Conservation (phyloP, 257 asterid species). For the Nicotiana knightiana region DNA sequence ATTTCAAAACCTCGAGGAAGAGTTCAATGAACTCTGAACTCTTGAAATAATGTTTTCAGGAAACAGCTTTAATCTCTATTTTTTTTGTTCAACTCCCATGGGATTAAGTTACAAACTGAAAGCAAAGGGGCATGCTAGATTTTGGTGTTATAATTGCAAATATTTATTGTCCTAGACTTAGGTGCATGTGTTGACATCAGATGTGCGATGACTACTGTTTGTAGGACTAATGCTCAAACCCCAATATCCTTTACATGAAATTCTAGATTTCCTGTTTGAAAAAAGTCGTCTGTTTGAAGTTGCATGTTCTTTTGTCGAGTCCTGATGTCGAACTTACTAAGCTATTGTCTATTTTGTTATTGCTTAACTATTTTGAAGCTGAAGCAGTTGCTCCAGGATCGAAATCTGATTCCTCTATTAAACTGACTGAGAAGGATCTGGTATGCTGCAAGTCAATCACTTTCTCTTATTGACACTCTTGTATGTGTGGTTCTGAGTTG, state of each 20-base stretch:
- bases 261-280: not conserved
- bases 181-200: not conserved
- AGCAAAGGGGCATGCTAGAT: not conserved
- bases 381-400: constrained; percentile 35
- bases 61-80: not conserved
- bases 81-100: not conserved
- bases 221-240: not conserved
- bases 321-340: not conserved
- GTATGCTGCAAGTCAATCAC: constrained; percentile 22
- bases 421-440: constrained; percentile 41
- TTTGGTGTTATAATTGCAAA: not conserved
- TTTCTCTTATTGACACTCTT: not conserved
- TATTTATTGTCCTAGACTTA: not conserved
- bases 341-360: not conserved
- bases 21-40: not conserved
- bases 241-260: not conserved
- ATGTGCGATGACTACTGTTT: not conserved
- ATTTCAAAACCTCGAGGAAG: not conserved
- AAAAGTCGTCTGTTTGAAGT: not conserved
- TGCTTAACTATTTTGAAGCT: constrained; percentile 37
- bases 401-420: constrained; percentile 37
- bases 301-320: not conserved
- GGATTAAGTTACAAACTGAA: not conserved
- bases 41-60: not conserved
- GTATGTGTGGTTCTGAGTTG: not conserved